phyloP scores from a whole-genome alignment of 2,329 filamentous ascomycete species.

The Cladophialophora psammophila region DNA sequence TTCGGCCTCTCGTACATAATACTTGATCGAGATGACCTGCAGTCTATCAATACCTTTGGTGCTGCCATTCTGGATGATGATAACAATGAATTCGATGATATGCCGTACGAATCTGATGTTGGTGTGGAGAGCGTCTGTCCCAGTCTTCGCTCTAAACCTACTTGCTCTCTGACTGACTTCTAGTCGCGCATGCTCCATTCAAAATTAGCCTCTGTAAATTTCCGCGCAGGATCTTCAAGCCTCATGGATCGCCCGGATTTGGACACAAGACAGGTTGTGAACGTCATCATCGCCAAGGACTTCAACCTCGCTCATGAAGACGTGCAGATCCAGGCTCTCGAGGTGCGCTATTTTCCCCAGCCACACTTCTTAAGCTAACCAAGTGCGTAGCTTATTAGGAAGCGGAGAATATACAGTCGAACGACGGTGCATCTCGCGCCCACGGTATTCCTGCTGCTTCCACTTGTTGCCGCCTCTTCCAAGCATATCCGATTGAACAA shows the following conservation, averaged over 20 bases:
- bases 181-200: slow-evolving; percentile 28
- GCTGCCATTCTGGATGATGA: slow-evolving; percentile 67
- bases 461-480: slow-evolving; percentile 63
- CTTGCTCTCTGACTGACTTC: neutral
- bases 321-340: slow-evolving; percentile 81
- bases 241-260: slow-evolving; percentile 41
- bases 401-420: slow-evolving; percentile 77
- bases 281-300: slow-evolving; percentile 82
- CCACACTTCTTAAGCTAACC: slow-evolving; percentile 31
- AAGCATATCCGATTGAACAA: slow-evolving; percentile 47
- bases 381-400: slow-evolving; percentile 75
- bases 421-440: slow-evolving; percentile 77
- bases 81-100: slow-evolving; percentile 34
- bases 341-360: slow-evolving; percentile 50
- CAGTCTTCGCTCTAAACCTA: neutral
- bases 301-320: slow-evolving; percentile 75
- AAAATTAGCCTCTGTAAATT: slow-evolving; percentile 24
- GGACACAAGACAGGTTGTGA: slow-evolving; percentile 70
- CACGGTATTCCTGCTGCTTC: slow-evolving; percentile 79
- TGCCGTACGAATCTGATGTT: slow-evolving; percentile 27
- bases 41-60: slow-evolving; percentile 82
- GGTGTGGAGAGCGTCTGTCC: slow-evolving; percentile 20
- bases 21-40: slow-evolving; percentile 74
- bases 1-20: slow-evolving; percentile 76
- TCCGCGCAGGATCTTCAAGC: slow-evolving; percentile 25